Conservation (phyloP, 2,329 filamentous ascomycete species). For the Fusarium fracticaudum region DNA sequence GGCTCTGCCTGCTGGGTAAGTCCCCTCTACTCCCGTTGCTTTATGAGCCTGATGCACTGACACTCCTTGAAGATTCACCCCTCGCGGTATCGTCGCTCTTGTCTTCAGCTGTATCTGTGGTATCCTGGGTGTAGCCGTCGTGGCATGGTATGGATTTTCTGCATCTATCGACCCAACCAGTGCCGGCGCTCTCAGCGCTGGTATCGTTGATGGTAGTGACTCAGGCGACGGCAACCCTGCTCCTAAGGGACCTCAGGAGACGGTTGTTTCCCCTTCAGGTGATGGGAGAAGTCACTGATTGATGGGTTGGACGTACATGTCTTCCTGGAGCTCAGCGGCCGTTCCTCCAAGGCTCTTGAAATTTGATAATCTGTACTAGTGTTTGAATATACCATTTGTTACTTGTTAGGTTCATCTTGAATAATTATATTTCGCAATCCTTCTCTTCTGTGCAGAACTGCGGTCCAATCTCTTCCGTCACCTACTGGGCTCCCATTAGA, state of each 20-base stretch:
- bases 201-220: constrained; percentile 30
- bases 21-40: background rate
- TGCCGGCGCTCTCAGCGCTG: constrained; percentile 23
- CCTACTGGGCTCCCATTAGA: background rate
- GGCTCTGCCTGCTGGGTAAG: constrained; percentile 69
- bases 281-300: constrained; percentile 11
- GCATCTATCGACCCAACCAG: constrained; percentile 23
- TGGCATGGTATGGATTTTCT: constrained; percentile 70
- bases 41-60: background rate
- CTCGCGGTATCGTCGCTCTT: constrained; percentile 77
- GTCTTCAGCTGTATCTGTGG: constrained; percentile 78
- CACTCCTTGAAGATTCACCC: constrained; percentile 63
- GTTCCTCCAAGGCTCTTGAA: background rate
- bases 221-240: constrained; percentile 10
- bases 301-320: background rate
- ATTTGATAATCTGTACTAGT: background rate
- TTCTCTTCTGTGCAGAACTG: background rate
- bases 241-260: constrained; percentile 24
- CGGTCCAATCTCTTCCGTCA: no score
- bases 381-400: constrained; percentile 17
- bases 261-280: constrained; percentile 7
- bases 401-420: background rate
- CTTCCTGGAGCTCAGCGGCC: background rate
- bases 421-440: background rate
- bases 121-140: constrained; percentile 72